Base-by-base conservation (phyloP, 129 eudicot species). In the Pulicaria dysenterica region DNA sequence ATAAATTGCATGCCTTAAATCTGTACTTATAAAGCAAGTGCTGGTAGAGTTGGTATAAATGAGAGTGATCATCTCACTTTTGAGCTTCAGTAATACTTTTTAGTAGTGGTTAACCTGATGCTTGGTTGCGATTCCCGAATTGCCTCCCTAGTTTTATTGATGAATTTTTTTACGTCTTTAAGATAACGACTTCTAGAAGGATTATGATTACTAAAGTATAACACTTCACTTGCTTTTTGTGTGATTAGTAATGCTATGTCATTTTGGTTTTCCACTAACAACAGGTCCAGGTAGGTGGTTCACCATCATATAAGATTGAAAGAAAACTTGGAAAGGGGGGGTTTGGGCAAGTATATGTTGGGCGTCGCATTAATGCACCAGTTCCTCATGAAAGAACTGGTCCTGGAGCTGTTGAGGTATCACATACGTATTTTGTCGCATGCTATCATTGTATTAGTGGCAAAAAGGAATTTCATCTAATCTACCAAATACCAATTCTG, bases 301-400 rank as follows among this genome's bases (percentile, higher is more conserved):
- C 98, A 10, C 98, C 98, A 0, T 41, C 69, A 6, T 92, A 89
- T 77, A 83, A 69, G 65, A 75, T 92, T 62, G 98, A 86, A 73
- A 83, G 74, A 63, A 92, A 92, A 83, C 75, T 92, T 24, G 95
- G 98, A 12, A 92, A 92, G 67, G 98, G 98, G 58, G 96, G 96
- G 34, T 89, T 92, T 62, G 97, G 97, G 56, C 97, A 92, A 72
- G 97, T 92, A 57, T 92, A 89, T 80, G 91, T 92, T 38, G 97
- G 97, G 58, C 88, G 89, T 6, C 89, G 88, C 8, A 56, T 86
- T 41, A 84, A 84, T 82, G 74, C 89, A 13, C 81, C 84, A 3
- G 65, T 78, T 73, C 92, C 88, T 38, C 63, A 65, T 79, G 97
- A 89, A 77, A 85, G 88, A 78, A 83, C 78, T 69, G 97, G 94